Evolutionary conservation across 2,329 filamentous ascomycete genomes (phyloP).

Genomic region (Canariomyces notabilis): DNA sequence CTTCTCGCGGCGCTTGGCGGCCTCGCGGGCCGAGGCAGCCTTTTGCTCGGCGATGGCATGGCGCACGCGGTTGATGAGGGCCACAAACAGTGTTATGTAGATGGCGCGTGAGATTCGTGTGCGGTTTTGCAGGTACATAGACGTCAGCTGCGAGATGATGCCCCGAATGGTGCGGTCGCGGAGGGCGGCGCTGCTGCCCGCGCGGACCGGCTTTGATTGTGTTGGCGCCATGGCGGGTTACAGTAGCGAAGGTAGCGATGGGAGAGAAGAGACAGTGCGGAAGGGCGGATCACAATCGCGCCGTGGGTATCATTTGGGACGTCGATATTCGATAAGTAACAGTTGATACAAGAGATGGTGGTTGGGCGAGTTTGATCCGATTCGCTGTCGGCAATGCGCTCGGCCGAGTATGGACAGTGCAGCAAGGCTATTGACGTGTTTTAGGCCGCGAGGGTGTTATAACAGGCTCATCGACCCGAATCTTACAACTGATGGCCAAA

Average conservation of each 20-base stretch:
- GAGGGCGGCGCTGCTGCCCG: constrained; percentile 29
- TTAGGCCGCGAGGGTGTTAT: too few relatives aligned
- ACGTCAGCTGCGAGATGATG: constrained; percentile 61
- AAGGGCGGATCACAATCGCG: constrained; percentile 8
- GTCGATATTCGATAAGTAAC: too few relatives aligned
- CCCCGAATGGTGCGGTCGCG: constrained; percentile 60
- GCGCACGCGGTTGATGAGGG: constrained; percentile 80
- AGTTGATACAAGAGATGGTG: too few relatives aligned
- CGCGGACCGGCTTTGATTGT: constrained; percentile 66
- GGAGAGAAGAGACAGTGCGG: not conserved
- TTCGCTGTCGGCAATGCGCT: too few relatives aligned
- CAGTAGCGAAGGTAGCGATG: not conserved
- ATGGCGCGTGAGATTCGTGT: constrained; percentile 77
- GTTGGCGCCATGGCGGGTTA: constrained; percentile 55
- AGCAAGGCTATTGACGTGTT: too few relatives aligned
- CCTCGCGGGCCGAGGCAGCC: constrained; percentile 67
- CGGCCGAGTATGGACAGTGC: too few relatives aligned
- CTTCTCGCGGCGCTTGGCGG: constrained; percentile 47
- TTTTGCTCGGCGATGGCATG: constrained; percentile 92
- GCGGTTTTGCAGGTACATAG: constrained; percentile 73
- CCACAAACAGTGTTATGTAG: constrained; percentile 75
- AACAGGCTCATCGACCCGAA: too few relatives aligned
- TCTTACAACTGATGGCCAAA: too few relatives aligned
- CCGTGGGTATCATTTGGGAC: constrained; percentile 12
- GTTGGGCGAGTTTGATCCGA: too few relatives aligned